Evolutionary conservation across 2,329 filamentous ascomycete genomes (phyloP).

Genomic region (Botrytis fabae): DNA sequence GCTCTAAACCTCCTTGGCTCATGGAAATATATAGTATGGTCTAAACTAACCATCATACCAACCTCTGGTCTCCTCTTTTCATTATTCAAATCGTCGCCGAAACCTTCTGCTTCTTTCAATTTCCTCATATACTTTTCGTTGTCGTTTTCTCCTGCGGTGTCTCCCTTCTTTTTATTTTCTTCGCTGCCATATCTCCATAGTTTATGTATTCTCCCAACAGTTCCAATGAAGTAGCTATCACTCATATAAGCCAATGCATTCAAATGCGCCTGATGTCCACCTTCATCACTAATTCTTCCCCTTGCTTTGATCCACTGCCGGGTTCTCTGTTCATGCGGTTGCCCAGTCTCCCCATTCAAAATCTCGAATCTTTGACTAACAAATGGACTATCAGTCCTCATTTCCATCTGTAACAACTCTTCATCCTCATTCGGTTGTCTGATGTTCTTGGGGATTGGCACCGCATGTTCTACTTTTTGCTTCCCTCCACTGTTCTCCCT

Average conservation of each 20-base stretch:
- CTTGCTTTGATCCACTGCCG: constrained; percentile 74
- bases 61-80: constrained; percentile 57
- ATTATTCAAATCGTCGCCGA: constrained; percentile 50
- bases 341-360: constrained; percentile 50
- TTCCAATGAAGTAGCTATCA: constrained; percentile 92
- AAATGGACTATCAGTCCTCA: constrained; percentile 50
- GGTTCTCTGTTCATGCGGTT: constrained; percentile 66
- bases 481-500: constrained; percentile 58
- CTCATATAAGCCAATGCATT: constrained; percentile 90
- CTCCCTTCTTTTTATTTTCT: constrained; percentile 9
- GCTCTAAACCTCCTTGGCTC: constrained; percentile 58
- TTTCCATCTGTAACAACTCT: constrained; percentile 42
- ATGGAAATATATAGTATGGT: constrained; percentile 72
- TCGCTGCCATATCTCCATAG: constrained; percentile 68
- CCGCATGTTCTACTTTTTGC: constrained; percentile 63
- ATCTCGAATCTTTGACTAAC: constrained; percentile 58
- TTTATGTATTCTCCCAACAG: constrained; percentile 75
- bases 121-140: constrained; percentile 53
- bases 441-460: constrained; percentile 54
- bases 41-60: constrained; percentile 83
- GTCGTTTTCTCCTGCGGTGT: constrained; percentile 38
- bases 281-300: constrained; percentile 70
- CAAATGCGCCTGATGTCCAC: constrained; percentile 78
- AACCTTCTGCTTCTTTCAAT: constrained; percentile 39
- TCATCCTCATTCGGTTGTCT: constrained; percentile 45